Evolutionary conservation across 139 green algal species (phyloP).

Genomic region (Picochlorum sp.): DNA sequence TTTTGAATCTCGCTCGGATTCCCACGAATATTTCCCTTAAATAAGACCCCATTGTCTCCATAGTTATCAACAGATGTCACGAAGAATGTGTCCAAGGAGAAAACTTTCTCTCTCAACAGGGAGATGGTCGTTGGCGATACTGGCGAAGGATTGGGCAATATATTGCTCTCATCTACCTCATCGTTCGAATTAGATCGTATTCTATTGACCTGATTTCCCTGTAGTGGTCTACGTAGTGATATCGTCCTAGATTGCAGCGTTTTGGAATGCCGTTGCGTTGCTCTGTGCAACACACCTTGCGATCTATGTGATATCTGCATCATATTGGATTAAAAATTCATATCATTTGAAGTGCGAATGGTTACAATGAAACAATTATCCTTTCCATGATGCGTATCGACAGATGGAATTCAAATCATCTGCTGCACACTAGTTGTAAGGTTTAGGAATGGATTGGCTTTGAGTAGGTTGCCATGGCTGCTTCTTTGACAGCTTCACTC

Average conservation of each 20-base stretch:
- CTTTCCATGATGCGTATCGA: too few species aligned
- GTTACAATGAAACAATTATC: too few species aligned
- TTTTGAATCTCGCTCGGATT: constrained; percentile 40
- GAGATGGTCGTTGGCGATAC: constrained; percentile 52
- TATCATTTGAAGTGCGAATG: too few species aligned
- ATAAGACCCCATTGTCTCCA: constrained; percentile 58
- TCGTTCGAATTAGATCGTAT: too few species aligned
- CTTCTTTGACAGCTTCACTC: constrained; percentile 95
- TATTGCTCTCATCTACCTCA: too few species aligned
- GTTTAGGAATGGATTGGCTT: constrained; percentile 90
- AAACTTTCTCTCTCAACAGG: constrained; percentile 59
- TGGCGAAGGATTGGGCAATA: not conserved
- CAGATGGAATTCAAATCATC: not conserved
- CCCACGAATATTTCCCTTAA: constrained; percentile 76
- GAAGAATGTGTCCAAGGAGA: constrained; percentile 82
- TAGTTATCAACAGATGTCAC: constrained; percentile 69
- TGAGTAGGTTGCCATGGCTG: constrained; percentile 70
- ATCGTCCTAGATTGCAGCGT: too few species aligned
- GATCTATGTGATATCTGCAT: too few species aligned
- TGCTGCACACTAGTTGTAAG: not conserved
- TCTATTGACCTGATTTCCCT: too few species aligned
- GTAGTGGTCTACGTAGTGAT: too few species aligned
- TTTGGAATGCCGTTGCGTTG: too few species aligned
- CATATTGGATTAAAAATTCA: too few species aligned
- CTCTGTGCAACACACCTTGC: too few species aligned